A percentile compares a stretch with the other conserved stretches of the same genome.
These are phyloP conservation scores for Neurospora pannonica DNA, from an alignment of 495 filamentous ascomycete genomes.

Conservation along the genomic window DNA sequence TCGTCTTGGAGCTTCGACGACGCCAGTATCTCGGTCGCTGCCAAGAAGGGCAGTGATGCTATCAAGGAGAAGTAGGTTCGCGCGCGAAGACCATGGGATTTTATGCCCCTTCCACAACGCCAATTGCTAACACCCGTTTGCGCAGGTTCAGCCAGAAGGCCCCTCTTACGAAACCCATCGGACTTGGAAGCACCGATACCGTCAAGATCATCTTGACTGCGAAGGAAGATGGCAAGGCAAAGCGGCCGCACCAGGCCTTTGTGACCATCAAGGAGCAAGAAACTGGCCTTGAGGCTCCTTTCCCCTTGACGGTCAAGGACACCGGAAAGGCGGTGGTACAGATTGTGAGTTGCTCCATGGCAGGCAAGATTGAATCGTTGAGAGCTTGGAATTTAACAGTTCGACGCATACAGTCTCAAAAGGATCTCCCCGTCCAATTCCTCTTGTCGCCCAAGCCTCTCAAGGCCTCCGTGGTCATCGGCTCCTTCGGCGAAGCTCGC, in stretches of 20 bases:
- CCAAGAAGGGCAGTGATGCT: conserved; percentile 55
- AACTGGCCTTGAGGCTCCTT: conserved; percentile 79
- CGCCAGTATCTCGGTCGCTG: conserved; percentile 66
- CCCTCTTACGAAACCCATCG: conserved; percentile 54
- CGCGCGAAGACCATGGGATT: conserved; percentile 6
- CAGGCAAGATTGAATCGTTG: neutral
- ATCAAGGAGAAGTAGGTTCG: conserved; percentile 61
- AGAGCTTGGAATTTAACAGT: conserved; percentile 4
- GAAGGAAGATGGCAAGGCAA: conserved; percentile 65
- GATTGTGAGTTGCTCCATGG: conserved; percentile 48
- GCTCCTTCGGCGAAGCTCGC: conserved; percentile 69
- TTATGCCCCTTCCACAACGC: neutral
- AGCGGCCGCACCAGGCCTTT: conserved; percentile 88
- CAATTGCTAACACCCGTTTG: conserved; percentile 1
- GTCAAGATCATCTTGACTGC: conserved; percentile 76
- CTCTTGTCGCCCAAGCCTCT: conserved; percentile 56
- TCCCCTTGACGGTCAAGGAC: conserved; percentile 75
- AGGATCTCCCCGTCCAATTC: conserved; percentile 82
- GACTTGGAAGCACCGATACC: conserved; percentile 57
- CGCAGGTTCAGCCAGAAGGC: conserved; percentile 53
- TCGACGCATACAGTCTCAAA: conserved; percentile 53
- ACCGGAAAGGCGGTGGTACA: conserved; percentile 77
- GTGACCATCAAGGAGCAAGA: conserved; percentile 65
- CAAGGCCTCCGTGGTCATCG: conserved; percentile 70
- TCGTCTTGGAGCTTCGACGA: conserved; percentile 80